Percentiles rank a stretch among this genome's conserved stretches.
Evolutionary conservation across 2,329 filamentous ascomycete species (phyloP).

Genomic region (Calonectria multiphialidica): DNA sequence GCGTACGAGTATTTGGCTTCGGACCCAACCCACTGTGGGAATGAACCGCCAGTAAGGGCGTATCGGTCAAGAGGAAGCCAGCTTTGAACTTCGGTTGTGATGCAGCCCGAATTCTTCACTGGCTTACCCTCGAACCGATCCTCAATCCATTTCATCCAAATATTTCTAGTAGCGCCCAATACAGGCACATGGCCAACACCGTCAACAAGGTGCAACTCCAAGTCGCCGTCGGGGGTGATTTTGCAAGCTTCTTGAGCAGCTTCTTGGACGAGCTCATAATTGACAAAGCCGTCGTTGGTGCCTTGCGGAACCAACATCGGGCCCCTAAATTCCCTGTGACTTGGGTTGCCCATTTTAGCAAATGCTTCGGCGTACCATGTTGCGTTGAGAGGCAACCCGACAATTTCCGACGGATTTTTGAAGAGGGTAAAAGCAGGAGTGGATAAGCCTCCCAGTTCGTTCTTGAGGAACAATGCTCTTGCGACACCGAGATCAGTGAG

Average conservation of each 20-base stretch:
- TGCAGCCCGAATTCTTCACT: not conserved
- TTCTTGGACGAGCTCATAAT: conserved; percentile 1
- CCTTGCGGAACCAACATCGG: conserved; percentile 53
- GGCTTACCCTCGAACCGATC: conserved; percentile 29
- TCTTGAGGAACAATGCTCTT: conserved; percentile 5
- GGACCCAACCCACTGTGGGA: not conserved
- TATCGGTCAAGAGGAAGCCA: not conserved
- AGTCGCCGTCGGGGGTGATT: conserved; percentile 8
- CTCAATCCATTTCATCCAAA: conserved; percentile 37
- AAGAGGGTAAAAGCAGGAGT: accelerated
- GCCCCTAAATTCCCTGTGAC: conserved; percentile 45
- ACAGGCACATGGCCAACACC: conserved; percentile 27
- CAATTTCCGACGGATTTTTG: not conserved
- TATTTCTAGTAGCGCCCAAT: conserved; percentile 24
- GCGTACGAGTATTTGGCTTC: not conserved
- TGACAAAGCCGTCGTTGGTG: conserved; percentile 37
- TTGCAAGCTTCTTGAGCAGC: conserved; percentile 31
- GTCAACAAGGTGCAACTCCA: conserved; percentile 30
- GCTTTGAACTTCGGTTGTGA: not conserved
- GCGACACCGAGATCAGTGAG: conserved; percentile 23
- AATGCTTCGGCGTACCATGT: conserved; percentile 20
- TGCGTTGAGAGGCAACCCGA: not conserved
- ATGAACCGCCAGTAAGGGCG: not conserved
- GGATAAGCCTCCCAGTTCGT: conserved; percentile 16
- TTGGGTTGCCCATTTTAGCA: conserved; percentile 28